Evolutionary conservation across 139 green algal genomes (phyloP), one percentile per base, ranked within the genome.

Genomic region (Coccomyxa sp.): DNA sequence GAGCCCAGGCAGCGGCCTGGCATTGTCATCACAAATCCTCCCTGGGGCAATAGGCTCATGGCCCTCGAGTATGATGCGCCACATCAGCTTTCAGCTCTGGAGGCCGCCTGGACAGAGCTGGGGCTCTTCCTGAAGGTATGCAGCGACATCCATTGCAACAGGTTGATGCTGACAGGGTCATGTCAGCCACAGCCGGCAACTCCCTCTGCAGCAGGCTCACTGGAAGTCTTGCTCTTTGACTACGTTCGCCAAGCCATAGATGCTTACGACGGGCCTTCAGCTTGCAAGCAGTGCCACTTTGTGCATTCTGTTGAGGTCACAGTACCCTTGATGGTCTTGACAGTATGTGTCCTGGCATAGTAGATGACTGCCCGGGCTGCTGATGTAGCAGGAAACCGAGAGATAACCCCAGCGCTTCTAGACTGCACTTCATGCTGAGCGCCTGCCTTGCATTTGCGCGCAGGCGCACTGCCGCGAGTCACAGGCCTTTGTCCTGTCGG

Each of bases 1-100:
- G 27, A 33, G 24, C 91, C 86, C 14, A 44, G 81, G 0, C 14
- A 29, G 16, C 27, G 34, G 12, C 93, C 93, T 0, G 54, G 37
- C 16, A 70, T 96, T 50, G 93, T 97, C 18, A 88, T 98, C 0
- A 84, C 76, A 40, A 98, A 98, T 87, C 95, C 95, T 2, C 95
- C 95, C 6, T 98, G 95, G 95, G 95, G 95, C 34, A 50, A 78
- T 35, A 85, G 93, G 6, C 78, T 97, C 75, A 33, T 79, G 39
- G 74, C 55, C 37, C 44, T 73, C 29, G 80, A 58, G 29, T 36
- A 50, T 36, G 55, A 14, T n/a, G 68, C 33, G 8, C 33, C 33
- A 68, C 64, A 72, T 39, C 55, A 34, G 12, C 70, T 75, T 55
- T 64, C 37, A 34, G 73, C 79, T 16, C 80, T 91, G 81, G 74